Evolutionary conservation across 768 basidiomycete species (phyloP), one percentile per base, ranked within the genome.

Genomic region (Leccinum boreale): DNA sequence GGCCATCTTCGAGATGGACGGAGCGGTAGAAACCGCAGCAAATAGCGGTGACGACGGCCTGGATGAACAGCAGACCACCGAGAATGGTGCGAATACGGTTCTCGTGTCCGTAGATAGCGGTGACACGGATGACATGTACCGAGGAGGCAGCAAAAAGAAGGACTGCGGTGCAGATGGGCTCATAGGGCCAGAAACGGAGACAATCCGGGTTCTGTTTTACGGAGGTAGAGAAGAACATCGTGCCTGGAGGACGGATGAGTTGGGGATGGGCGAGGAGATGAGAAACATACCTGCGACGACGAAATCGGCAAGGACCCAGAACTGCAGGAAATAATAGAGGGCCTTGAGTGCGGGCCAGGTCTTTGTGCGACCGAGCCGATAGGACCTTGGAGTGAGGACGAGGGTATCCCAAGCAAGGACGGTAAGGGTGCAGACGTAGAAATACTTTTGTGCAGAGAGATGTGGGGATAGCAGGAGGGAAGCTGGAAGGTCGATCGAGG

Each of bases 381-480:
- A 92, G 49, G 87, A 85, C 55, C 91, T 77, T 0, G 91, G 91
- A 9, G 86, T 86, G 50, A 94, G 81, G 35, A 94, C 91, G 65
- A 94, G 84, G 35, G 90, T 86, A 66, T 94, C 91, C 91, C 92
- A 93, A 7, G 91, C 91, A 0, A 90, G 88, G 56, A 94, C 89
- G 54, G 91, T 94, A 61, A 94, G 83, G 0, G 91, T 90, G 77
- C 91, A 94, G 62, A 93, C 92, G 49, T 90, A 83, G 70, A 93
- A 92, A 65, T 94, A 94, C 73, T 93, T 92, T 79, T 92, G 91
- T 0, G 91, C 91, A 29, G 82, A 84, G 35, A 93, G 79, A 70
- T 90, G 91, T 2, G 91, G 81, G 0, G 91, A 81, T 5, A 92
- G 82, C 62, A 87, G 77, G 67, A 93, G 85, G 23, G 85, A 89